Evolutionary conservation across 495 filamentous ascomycete species (phyloP).

Genomic region (Hypoxylon lienhwacheense): DNA sequence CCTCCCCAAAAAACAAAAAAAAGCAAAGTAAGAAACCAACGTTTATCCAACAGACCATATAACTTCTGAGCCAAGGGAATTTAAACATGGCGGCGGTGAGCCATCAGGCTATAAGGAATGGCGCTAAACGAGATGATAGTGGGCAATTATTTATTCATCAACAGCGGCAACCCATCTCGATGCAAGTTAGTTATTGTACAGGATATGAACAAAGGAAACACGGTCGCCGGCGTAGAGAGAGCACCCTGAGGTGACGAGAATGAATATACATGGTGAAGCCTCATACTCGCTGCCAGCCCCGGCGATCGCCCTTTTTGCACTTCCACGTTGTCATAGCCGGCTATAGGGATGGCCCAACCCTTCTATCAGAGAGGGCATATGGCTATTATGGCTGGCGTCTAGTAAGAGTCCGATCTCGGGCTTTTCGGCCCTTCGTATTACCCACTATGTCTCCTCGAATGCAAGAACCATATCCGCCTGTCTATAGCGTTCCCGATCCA

Average conservation of each 20-base stretch:
- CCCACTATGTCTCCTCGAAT: constrained; percentile 30
- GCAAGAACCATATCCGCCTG: constrained; percentile 34
- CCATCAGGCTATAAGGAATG: not conserved
- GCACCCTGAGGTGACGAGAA: constrained; percentile 9
- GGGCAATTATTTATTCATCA: constrained; percentile 33
- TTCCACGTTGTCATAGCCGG: constrained; percentile 19
- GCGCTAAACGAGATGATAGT: constrained; percentile 1
- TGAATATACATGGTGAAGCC: constrained; percentile 29
- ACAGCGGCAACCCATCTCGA: constrained; percentile 23
- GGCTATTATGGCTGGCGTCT: constrained; percentile 5
- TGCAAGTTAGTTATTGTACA: constrained; percentile 37
- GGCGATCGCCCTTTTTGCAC: constrained; percentile 14
- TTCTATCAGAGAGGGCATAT: constrained; percentile 9
- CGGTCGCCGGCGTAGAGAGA: constrained; percentile 10
- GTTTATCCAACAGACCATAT: no score
- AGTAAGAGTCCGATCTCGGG: constrained; percentile 25
- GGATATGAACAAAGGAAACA: constrained; percentile 24
- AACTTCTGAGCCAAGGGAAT: not conserved
- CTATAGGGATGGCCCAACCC: constrained; percentile 3
- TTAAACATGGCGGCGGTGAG: no score
- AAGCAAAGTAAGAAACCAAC: constrained; percentile 10
- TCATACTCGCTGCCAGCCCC: constrained; percentile 15
- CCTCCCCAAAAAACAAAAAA: no score
- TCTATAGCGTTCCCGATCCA: constrained; percentile 34
- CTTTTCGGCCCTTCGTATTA: constrained; percentile 31